Evolutionary conservation across 73 alveolate genomes (phyloP), one percentile per base, ranked within the genome.

Genomic region (Paramecium octaurelia): DNA sequence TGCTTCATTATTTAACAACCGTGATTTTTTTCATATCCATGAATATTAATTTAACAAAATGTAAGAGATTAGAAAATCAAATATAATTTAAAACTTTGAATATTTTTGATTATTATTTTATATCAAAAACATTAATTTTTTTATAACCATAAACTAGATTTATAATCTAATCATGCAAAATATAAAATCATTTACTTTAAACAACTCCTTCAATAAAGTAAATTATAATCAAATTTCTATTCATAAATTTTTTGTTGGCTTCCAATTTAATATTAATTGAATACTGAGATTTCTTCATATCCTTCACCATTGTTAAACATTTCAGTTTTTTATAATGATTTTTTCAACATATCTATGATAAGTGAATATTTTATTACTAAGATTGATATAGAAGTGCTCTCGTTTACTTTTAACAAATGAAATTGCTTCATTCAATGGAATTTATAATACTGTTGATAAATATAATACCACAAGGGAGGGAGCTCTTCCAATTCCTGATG

Each of bases 401-500:
- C 97, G 88, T 86, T 87, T 89, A 27, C 85, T 83, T 54, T 86
- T 88, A 23, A 94, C 93, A 69, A 88, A 68, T 38, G 60, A 64
- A 38, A 68, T 85, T 7, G 97, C 97, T 23, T 95, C 95, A 85
- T 92, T 77, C 21, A 95, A 84, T 44, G 75, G 58, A 70, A 29
- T 83, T 77, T 95, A 48, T 84, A 89, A 93, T 86, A 93, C 91
- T 92, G 92, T 80, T 38, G 90, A 92, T 35, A 95, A 83, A 88
- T 95, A 95, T 43, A 92, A 70, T 16, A 92, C 90, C 64, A 95
- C 97, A 21, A 88, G 54, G 1, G 97, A 88, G 20, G 97, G 93
- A 21, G 97, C 94, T 58, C 97, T 93, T 42, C 95, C 88, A 93
- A 95, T 95, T 27, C 97, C 97, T 10, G 96, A 95, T 29, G 97